A percentile compares a stretch with the other conserved stretches of the same genome.
phyloP scores from a whole-genome alignment of 2,329 filamentous ascomycete species.

The Exserohilum rostratum region DNA sequence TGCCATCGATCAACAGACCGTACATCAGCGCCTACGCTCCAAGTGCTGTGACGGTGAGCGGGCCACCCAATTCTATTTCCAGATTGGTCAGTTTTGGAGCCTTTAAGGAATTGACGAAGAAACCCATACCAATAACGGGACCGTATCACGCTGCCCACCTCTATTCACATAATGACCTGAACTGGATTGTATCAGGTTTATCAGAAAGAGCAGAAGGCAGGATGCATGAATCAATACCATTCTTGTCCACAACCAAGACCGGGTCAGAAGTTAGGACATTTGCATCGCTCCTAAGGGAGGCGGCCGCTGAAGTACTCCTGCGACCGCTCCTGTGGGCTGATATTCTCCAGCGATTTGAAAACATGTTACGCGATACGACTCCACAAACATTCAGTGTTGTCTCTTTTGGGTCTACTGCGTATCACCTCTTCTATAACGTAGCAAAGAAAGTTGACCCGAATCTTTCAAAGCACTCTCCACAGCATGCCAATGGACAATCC shows the following conservation, averaged over 20 bases:
- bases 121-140: slow-evolving; percentile 4
- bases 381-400: background rate
- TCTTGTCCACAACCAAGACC: background rate
- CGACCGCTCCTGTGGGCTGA: background rate
- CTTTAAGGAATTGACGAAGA: background rate
- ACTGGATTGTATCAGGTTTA: background rate
- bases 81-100: background rate
- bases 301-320: background rate
- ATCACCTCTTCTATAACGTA: background rate
- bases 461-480: background rate
- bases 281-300: background rate
- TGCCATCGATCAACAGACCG: background rate
- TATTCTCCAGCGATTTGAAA: background rate
- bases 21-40: background rate
- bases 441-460: background rate
- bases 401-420: background rate
- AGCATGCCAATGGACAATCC: background rate
- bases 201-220: background rate
- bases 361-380: background rate
- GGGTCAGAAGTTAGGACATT: background rate
- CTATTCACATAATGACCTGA: background rate
- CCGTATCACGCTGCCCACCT: slow-evolving; percentile 12
- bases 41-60: background rate
- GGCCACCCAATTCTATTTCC: background rate
- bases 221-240: background rate